These are phyloP conservation scores for Tremellales sp. DNA, from an alignment of 1,284 basidiomycete species.

Conservation along the genomic window DNA sequence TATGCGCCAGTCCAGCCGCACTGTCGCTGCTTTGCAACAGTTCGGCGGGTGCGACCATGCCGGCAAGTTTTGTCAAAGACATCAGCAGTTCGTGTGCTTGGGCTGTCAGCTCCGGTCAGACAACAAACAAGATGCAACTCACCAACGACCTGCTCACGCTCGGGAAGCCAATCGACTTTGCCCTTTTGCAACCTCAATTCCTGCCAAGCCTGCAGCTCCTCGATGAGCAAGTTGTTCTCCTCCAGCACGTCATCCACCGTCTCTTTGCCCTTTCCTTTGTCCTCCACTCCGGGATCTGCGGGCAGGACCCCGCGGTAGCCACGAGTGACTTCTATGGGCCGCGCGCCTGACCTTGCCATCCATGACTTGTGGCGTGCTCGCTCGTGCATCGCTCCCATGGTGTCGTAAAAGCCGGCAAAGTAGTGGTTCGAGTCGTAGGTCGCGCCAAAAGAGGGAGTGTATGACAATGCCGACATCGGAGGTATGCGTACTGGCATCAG, in stretches of 20 bases:
- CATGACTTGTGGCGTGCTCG: constrained; percentile 22
- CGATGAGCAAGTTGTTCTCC: constrained; percentile 29
- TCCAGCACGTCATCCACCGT: constrained; percentile 24
- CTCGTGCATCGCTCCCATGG: constrained; percentile 38
- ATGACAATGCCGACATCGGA: constrained; percentile 5
- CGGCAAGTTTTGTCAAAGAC: constrained; percentile 27
- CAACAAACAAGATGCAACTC: constrained; percentile 7
- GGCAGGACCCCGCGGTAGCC: background rate
- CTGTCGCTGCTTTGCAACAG: constrained; percentile 6
- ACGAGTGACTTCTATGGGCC: background rate
- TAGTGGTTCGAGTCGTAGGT: constrained; percentile 32
- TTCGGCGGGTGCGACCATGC: constrained; percentile 11
- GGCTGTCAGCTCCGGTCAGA: constrained; percentile 2
- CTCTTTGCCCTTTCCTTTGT: constrained; percentile 12
- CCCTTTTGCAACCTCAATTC: constrained; percentile 25
- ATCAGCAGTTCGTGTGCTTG: constrained; percentile 33
- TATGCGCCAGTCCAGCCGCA: constrained; percentile 30
- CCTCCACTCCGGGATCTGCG: background rate
- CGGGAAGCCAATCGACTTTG: constrained; percentile 7
- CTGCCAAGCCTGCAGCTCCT: constrained; percentile 41
- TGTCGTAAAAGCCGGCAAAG: constrained; percentile 31
- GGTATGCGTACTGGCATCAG: constrained; percentile 15
- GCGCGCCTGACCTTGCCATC: constrained; percentile 4
- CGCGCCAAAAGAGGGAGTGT: constrained; percentile 37
- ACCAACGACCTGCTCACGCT: constrained; percentile 35